These are phyloP conservation scores for Ceratocystis papillata DNA, from an alignment of 2,329 filamentous ascomycete genomes.

Conservation along the genomic window DNA sequence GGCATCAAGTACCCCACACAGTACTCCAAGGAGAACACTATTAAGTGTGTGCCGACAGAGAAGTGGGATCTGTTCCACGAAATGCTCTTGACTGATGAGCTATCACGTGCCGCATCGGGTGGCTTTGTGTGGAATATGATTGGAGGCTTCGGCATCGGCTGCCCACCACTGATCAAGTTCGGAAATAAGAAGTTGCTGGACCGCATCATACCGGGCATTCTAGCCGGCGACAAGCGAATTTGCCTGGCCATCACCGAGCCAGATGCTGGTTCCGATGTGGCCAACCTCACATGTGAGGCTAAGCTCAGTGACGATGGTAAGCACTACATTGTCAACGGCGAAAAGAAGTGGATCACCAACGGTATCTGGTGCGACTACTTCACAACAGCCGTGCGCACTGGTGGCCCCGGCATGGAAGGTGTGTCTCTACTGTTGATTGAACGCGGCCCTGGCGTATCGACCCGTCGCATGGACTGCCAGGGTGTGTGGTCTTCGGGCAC, in stretches of 20 bases:
- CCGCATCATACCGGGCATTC: constrained; percentile 75
- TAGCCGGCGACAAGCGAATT: constrained; percentile 90
- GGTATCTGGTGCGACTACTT: constrained; percentile 96
- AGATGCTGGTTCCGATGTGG: constrained; percentile 89
- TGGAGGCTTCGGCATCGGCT: constrained; percentile 91
- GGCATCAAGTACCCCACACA: constrained; percentile 72
- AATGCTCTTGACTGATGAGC: constrained; percentile 86
- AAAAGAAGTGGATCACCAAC: constrained; percentile 99
- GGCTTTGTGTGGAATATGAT: constrained; percentile 96
- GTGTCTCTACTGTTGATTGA: constrained; percentile 87
- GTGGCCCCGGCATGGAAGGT: constrained; percentile 81
- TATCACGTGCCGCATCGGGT: constrained; percentile 77
- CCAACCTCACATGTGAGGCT: constrained; percentile 89
- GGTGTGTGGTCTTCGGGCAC: constrained; percentile 93
- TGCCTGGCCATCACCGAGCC: constrained; percentile 96
- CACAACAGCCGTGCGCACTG: constrained; percentile 89
- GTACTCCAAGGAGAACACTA: constrained; percentile 54
- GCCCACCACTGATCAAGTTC: constrained; percentile 84
- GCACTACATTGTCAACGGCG: constrained; percentile 97
- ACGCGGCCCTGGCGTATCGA: constrained; percentile 77
- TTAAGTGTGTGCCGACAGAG: constrained; percentile 71
- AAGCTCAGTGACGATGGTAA: constrained; percentile 92
- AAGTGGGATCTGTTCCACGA: constrained; percentile 99
- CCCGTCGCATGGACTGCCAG: constrained; percentile 94
- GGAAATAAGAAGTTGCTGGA: constrained; percentile 76